phyloP scores from a whole-genome alignment of 352 stramenopile species.

The Globisporangium abappressorium region DNA sequence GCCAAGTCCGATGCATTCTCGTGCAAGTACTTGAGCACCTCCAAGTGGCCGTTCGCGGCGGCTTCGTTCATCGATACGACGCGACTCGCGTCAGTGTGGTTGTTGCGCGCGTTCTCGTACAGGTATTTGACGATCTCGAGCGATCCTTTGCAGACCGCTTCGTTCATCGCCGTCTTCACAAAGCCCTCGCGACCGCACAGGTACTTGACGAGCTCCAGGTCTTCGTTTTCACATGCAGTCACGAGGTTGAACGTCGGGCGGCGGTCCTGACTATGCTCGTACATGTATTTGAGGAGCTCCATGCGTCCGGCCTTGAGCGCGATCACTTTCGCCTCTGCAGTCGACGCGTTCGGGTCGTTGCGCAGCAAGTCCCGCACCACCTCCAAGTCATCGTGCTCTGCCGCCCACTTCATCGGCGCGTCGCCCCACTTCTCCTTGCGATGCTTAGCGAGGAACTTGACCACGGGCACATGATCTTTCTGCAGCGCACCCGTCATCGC shows the following conservation, averaged over 20 bases:
- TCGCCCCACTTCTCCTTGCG: slow-evolving; percentile 44
- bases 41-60: slow-evolving; percentile 31
- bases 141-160: slow-evolving; percentile 36
- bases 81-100: slow-evolving; percentile 41
- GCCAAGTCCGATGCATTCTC: slow-evolving; percentile 23
- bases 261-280: slow-evolving; percentile 41
- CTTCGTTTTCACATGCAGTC: slow-evolving; percentile 29
- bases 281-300: slow-evolving; percentile 54
- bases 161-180: slow-evolving; percentile 50
- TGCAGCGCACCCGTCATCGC: slow-evolving; percentile 36
- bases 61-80: slow-evolving; percentile 46
- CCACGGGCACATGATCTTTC: slow-evolving; percentile 28
- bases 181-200: slow-evolving; percentile 48
- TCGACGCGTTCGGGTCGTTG: slow-evolving; percentile 28
- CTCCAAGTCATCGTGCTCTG: slow-evolving; percentile 31
- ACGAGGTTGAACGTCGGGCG: slow-evolving; percentile 45
- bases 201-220: slow-evolving; percentile 55
- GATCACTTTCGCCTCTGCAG: slow-evolving; percentile 41
- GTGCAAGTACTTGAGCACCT: slow-evolving; percentile 34
- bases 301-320: slow-evolving; percentile 37
- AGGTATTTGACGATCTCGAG: slow-evolving; percentile 53
- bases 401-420: slow-evolving; percentile 32
- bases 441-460: slow-evolving; percentile 49
- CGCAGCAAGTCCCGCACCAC: slow-evolving; percentile 31
- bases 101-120: slow-evolving; percentile 35